Evolutionary conservation across 495 filamentous ascomycete species (phyloP).

Genomic region (Penicillium longicatenatum): DNA sequence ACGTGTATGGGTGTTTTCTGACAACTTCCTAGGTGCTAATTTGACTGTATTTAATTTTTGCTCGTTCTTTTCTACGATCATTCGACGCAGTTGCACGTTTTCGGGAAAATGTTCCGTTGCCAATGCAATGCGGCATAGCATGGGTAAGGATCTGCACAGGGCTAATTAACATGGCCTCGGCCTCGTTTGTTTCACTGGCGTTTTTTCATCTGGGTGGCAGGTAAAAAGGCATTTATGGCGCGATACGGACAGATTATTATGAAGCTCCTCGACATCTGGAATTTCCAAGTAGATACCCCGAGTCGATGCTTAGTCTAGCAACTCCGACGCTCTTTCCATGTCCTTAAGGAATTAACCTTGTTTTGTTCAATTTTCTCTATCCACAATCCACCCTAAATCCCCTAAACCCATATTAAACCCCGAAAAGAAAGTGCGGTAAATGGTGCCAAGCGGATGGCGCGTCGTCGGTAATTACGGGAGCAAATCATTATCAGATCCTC

Average conservation of each 20-base stretch:
- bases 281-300: constrained; percentile 54
- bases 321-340: constrained; percentile 41
- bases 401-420: neutral
- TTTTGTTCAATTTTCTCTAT: neutral
- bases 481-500: constrained; percentile 37
- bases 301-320: constrained; percentile 55
- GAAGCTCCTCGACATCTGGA: constrained; percentile 47
- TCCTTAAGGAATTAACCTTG: constrained; percentile 13
- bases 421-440: constrained; percentile 2
- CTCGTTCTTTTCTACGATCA: constrained; percentile 19
- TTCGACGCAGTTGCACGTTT: constrained; percentile 26
- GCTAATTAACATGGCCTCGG: constrained; percentile 25
- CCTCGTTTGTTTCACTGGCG: constrained; percentile 35
- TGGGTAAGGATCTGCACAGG: constrained; percentile 31
- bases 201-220: constrained; percentile 42
- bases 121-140: constrained; percentile 37
- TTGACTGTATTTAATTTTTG: constrained; percentile 21
- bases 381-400: neutral
- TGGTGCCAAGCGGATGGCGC: constrained; percentile 14
- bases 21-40: constrained; percentile 49
- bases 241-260: constrained; percentile 49
- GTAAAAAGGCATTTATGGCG: constrained; percentile 51
- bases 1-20: constrained; percentile 19
- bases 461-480: constrained; percentile 23
- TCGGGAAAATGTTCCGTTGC: constrained; percentile 19